phyloP scores from a whole-genome alignment of 306 rosid species.

The Begonia loranthoides region DNA sequence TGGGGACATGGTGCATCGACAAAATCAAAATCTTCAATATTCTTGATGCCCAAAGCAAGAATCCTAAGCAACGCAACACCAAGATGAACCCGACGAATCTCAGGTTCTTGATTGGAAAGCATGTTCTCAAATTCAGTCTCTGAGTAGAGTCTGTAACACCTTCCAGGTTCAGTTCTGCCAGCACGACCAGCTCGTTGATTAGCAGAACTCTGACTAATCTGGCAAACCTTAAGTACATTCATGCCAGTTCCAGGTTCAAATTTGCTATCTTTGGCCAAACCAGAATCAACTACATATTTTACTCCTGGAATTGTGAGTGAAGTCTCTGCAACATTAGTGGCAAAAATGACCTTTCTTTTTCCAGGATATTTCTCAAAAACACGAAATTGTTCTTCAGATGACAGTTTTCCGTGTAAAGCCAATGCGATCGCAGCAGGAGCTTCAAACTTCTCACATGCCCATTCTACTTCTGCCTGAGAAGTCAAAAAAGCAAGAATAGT shows the following conservation, averaged over 20 bases:
- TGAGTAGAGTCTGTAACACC: constrained; percentile 80
- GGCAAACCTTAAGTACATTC: constrained; percentile 80
- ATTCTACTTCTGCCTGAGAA: constrained; percentile 93
- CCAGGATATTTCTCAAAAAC: constrained; percentile 61
- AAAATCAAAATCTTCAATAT: constrained; percentile 66
- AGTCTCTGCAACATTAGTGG: constrained; percentile 94
- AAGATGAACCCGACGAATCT: constrained; percentile 92
- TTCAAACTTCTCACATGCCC: constrained; percentile 68
- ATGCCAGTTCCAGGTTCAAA: constrained; percentile 82
- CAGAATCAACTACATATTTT: constrained; percentile 81
- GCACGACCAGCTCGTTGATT: constrained; percentile 94
- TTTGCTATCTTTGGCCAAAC: constrained; percentile 68
- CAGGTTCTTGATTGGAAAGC: constrained; percentile 81
- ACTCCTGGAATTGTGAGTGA: constrained; percentile 96
- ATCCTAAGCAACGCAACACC: constrained; percentile 88
- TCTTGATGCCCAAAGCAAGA: constrained; percentile 71
- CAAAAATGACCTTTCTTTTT: constrained; percentile 71
- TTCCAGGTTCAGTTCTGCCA: constrained; percentile 90
- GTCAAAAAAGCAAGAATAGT: constrained; percentile 87
- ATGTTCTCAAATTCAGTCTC: constrained; percentile 54
- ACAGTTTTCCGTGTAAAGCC: constrained; percentile 82
- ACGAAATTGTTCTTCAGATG: constrained; percentile 57
- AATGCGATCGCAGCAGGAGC: constrained; percentile 49
- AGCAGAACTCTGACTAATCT: constrained; percentile 89
- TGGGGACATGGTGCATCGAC: constrained; percentile 80